Conservation (phyloP, 345 rosid genomes). For the Citrus medica region DNA sequence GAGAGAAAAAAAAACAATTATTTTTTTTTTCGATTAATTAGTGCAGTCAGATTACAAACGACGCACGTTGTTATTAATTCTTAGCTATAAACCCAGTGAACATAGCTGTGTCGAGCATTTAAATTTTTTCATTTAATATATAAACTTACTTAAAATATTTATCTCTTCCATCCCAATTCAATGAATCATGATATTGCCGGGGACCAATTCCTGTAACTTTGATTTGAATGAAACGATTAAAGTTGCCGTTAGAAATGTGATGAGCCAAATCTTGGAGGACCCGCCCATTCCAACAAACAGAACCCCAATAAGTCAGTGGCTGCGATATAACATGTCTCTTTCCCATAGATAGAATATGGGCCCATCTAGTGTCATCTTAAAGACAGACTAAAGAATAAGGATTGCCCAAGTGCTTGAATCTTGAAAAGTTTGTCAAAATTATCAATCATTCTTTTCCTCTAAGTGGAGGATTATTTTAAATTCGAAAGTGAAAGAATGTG, state of each 20-base stretch:
- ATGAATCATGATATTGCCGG: background rate
- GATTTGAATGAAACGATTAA: background rate
- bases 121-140: no score
- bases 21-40: no score
- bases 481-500: background rate
- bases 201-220: background rate
- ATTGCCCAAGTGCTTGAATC: background rate
- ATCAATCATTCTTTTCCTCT: background rate
- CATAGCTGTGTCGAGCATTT: background rate
- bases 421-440: slow-evolving; percentile 1
- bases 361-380: background rate
- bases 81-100: no score
- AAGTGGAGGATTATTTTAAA: background rate
- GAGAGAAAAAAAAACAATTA: no score
- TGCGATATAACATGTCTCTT: background rate
- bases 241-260: background rate
- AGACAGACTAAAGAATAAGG: background rate
- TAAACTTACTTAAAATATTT: no score
- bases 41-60: no score
- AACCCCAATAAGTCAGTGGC: background rate
- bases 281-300: background rate
- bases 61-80: no score
- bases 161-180: background rate
- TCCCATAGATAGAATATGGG: background rate
- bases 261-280: background rate